Percentiles rank a stretch among this genome's conserved stretches.
Evolutionary conservation across 2,329 filamentous ascomycete genomes (phyloP).

Genomic region (Fulvia fulva): DNA sequence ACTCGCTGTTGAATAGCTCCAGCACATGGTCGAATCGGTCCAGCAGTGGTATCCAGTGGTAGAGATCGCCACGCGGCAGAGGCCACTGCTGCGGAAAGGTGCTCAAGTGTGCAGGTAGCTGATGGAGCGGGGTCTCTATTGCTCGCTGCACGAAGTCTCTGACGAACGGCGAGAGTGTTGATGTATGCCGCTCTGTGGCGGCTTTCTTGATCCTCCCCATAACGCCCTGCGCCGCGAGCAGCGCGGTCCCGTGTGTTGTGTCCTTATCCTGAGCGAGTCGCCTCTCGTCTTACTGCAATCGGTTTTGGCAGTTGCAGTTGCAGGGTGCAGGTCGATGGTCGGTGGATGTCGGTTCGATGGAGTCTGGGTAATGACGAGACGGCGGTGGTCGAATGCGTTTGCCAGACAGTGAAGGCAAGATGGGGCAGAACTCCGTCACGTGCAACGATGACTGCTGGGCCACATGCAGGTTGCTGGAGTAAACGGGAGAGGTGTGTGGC

Average conservation of each 20-base stretch:
- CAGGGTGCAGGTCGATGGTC: background rate
- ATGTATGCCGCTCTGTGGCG: constrained; percentile 51
- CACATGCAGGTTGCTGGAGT: background rate
- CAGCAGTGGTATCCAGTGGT: constrained; percentile 94
- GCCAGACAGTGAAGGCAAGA: background rate
- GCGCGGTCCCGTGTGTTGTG: constrained; percentile 15
- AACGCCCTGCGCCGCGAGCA: constrained; percentile 25
- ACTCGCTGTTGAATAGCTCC: constrained; percentile 74
- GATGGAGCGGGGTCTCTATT: constrained; percentile 65
- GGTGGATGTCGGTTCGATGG: background rate
- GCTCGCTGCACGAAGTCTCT: constrained; percentile 72
- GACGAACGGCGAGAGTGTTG: constrained; percentile 75
- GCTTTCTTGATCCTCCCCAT: constrained; percentile 56
- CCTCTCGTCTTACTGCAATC: background rate
- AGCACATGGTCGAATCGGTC: constrained; percentile 91
- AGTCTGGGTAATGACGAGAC: background rate
- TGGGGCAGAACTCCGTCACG: background rate
- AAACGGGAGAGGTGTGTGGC: background rate
- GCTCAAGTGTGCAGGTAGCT: constrained; percentile 71
- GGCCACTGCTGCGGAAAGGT: constrained; percentile 88
- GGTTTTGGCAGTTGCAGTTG: background rate
- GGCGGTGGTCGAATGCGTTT: background rate
- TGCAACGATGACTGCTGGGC: background rate
- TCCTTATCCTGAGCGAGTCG: background rate
- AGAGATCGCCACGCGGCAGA: constrained; percentile 90